Base-by-base conservation (phyloP, 257 asterid species). In the Voacanga thouarsii region DNA sequence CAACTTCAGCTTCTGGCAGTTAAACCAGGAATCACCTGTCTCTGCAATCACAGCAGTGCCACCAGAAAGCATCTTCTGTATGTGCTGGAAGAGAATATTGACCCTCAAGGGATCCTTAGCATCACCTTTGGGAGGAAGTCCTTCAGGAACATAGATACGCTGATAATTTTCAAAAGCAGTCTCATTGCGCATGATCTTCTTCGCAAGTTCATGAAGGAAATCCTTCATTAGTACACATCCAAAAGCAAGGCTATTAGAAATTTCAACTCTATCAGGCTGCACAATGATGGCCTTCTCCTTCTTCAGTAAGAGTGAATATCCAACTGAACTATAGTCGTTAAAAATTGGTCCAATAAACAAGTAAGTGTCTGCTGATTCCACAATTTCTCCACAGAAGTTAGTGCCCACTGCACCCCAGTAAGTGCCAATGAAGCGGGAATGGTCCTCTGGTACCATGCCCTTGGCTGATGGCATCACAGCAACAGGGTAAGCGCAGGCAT, bases 1-100 rank as follows among this genome's bases (percentile, higher is more conserved):
- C 50, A 91, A 68, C 73, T 88, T 91, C 23, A 93, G 94, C 90
- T 93, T 93, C 93, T 93, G 98, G 83, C 98, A 93, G 49, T 93
- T 93, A 76, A 93, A 93, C 98, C 97, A 91, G 0, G 98, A 93
- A 81, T 93, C 98, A 1, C 97, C 97, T 0, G 98, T 91, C 82
- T 93, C 97, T 5, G 97, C 96, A 75, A 93, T 88, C 73, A 93
- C 96, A 33, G 97, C 96, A 0, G 85, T 83, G 11, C 85, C 83
- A 0, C 72, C 66, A 0, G 94, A 80, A 68, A 93, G 81, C 96
- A 91, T 88, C 74, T 86, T 89, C 82, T 93, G 97, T 37, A 93
- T 79, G 45, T 93, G 96, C 74, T 91, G 94, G 75, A 93, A 93
- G 2, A 91, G 86, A 74, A 93, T 85, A 55, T 93, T 93, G 0